Base-by-base conservation (phyloP, 2,329 filamentous ascomycete species). In the Fonsecaea monophora region DNA sequence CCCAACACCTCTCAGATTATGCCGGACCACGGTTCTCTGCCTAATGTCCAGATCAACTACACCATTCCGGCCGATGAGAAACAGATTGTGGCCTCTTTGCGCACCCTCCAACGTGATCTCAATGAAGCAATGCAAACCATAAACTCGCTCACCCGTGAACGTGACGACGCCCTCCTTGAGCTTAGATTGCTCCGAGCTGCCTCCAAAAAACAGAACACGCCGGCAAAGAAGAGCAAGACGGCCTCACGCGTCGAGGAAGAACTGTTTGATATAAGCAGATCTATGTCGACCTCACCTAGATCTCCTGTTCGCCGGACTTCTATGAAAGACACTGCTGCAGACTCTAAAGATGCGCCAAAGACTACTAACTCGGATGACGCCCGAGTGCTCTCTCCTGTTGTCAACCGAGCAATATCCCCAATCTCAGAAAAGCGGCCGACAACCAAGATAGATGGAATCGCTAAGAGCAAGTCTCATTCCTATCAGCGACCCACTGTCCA, bases 41-140 rank as follows among this genome's bases (percentile, higher is more conserved):
- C 70, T 8, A 68, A 70, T 54, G 62, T 73, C 32, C 70, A 71
- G 34, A 62, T 72, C 10, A 70, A 71, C 56, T 72, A 73, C 68
- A 63, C 62, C 21, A 56, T 73, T 25, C 71, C 71, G 10, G 70
- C 70, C 45, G 71, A 73, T 37, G 71, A 73, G 66, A 73, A 73
- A 64, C 70, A 73, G 60, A 73, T 73, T n/a, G 68, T 73, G 18
- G 71, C 70, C n/a, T 73, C 71, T 38, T 63, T 73, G 10, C 65
- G 71, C n/a, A 69, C 65, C 10, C 69, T 73, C 2, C 71, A 73
- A 62, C 67, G 70, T 54, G 70, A 73, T 56, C 68, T 73, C 54
- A 68, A 68, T 35, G 68, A 71, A 68, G 71, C 71, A 34, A 68
- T 73, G 60, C 65, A 71, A 37, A 72, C 67, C 50, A 73, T 73